These are phyloP conservation scores for Agarophyton chilense DNA, from an alignment of 23 red algal genomes.

Conservation along the genomic window DNA sequence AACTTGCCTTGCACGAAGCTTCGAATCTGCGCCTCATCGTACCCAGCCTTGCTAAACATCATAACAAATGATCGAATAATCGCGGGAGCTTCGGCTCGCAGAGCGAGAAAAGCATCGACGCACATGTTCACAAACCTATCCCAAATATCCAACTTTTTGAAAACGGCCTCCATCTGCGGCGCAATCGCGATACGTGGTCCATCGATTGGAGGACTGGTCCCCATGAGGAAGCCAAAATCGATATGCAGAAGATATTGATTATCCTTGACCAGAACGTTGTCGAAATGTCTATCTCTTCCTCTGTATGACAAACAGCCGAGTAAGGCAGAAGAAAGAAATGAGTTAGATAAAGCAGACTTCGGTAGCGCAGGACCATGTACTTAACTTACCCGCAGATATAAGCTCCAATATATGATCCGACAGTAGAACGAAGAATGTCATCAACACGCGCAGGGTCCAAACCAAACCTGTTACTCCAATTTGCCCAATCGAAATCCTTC, in stretches of 20 bases:
- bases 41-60: constrained; percentile 67
- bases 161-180: constrained; percentile 75
- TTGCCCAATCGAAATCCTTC: constrained; percentile 71
- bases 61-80: constrained; percentile 64
- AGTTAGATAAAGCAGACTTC: neutral
- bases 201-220: constrained; percentile 74
- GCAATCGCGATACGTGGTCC: constrained; percentile 74
- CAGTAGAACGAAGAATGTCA: constrained; percentile 70
- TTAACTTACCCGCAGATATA: constrained; percentile 69
- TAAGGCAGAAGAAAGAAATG: neutral
- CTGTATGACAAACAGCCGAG: neutral
- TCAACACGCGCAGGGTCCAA: constrained; percentile 36
- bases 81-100: constrained; percentile 50
- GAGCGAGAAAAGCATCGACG: constrained; percentile 63
- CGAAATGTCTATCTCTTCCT: constrained; percentile 74
- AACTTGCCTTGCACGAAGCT: constrained; percentile 61
- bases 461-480: constrained; percentile 44
- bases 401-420: constrained; percentile 69
- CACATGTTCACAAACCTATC: constrained; percentile 67
- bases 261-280: constrained; percentile 77
- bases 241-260: constrained; percentile 71
- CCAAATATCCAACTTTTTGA: constrained; percentile 57
- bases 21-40: constrained; percentile 60
- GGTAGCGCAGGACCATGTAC: neutral
- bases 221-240: constrained; percentile 80